A percentile compares a stretch with the other conserved stretches of the same genome.
Evolutionary conservation across 129 eudicot genomes (phyloP).

Genomic region (Rutidosis leptorrhynchoides): DNA sequence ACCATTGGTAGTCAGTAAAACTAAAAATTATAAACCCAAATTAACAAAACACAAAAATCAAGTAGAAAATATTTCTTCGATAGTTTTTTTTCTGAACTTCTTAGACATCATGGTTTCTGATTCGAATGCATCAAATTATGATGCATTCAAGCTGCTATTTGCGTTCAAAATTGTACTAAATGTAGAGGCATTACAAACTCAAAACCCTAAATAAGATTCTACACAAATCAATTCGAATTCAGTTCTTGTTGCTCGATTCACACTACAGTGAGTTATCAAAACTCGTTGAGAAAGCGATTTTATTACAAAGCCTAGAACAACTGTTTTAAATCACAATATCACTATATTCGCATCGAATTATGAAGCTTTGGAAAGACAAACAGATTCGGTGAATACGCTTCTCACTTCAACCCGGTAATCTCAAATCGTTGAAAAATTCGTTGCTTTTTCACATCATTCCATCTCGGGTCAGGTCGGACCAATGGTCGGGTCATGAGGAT

Average conservation of each 20-base stretch:
- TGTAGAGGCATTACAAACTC: constrained; percentile 38
- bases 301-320: constrained; percentile 60
- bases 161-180: constrained; percentile 5
- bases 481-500: constrained; percentile 43
- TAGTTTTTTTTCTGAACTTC: background rate
- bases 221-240: constrained; percentile 82
- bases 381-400: constrained; percentile 84
- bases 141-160: constrained; percentile 30
- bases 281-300: constrained; percentile 79
- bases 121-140: constrained; percentile 38
- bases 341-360: constrained; percentile 86
- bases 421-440: constrained; percentile 63
- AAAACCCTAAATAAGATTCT: constrained; percentile 22
- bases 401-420: constrained; percentile 71
- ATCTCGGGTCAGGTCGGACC: constrained; percentile 52
- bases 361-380: constrained; percentile 64
- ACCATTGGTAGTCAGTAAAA: too few species aligned
- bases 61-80: background rate
- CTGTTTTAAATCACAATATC: constrained; percentile 60
- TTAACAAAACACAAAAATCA: background rate
- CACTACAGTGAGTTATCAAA: constrained; percentile 82
- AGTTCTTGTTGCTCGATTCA: constrained; percentile 77
- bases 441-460: constrained; percentile 73
- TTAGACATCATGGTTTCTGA: constrained; percentile 68
- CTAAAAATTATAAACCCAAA: constrained; percentile 3